phyloP scores from a whole-genome alignment of 2,329 filamentous ascomycete genomes.

The Scytalidium sp. region DNA sequence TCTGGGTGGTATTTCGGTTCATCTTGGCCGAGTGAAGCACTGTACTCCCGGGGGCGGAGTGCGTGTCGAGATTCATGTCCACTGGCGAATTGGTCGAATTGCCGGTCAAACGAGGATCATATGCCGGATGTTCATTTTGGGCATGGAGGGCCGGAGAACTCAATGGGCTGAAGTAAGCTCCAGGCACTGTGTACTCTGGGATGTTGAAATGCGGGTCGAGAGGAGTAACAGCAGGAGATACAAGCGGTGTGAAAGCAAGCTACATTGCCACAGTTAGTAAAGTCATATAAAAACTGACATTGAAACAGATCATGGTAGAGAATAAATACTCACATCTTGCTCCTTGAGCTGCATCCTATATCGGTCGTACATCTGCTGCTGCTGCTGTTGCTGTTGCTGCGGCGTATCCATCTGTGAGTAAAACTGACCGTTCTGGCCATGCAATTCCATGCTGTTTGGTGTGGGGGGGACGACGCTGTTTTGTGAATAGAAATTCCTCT shows the following conservation, averaged over 20 bases:
- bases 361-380: slow-evolving; percentile 62
- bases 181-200: slow-evolving; percentile 55
- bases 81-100: slow-evolving; percentile 26
- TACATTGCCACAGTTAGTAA: slow-evolving; percentile 28
- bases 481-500: slow-evolving; percentile 48
- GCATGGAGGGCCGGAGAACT: slow-evolving; percentile 78
- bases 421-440: slow-evolving; percentile 51
- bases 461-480: slow-evolving; percentile 71
- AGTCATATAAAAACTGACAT: slow-evolving; percentile 7
- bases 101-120: slow-evolving; percentile 36
- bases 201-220: slow-evolving; percentile 65
- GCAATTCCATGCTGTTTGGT: slow-evolving; percentile 76
- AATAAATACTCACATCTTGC: slow-evolving; percentile 51
- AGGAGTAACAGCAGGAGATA: slow-evolving; percentile 81
- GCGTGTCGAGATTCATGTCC: slow-evolving; percentile 24
- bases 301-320: slow-evolving; percentile 6
- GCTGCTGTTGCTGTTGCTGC: too few species aligned
- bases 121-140: slow-evolving; percentile 52
- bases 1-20: slow-evolving; percentile 20
- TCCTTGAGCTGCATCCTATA: slow-evolving; percentile 61
- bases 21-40: slow-evolving; percentile 16
- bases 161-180: slow-evolving; percentile 78
- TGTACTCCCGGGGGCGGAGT: slow-evolving; percentile 21
- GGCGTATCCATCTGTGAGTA: slow-evolving; percentile 53
- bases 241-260: slow-evolving; percentile 77